Base-by-base conservation (phyloP, 1,284 basidiomycete species). In the Fistulina hepatica region DNA sequence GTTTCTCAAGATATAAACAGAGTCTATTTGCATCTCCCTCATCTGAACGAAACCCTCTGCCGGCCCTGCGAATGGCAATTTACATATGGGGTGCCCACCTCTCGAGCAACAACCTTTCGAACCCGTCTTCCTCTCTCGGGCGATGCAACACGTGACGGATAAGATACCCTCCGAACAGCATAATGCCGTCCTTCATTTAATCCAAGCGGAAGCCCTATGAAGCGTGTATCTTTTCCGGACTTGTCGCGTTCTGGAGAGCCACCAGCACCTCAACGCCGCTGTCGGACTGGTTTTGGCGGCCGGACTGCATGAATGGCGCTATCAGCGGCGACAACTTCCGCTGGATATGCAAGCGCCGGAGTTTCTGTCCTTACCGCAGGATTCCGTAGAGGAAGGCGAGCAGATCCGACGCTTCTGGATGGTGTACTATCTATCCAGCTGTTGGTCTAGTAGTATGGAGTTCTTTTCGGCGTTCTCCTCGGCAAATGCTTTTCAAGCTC, bases 401-500 rank as follows among this genome's bases (percentile, higher is more conserved):
- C 45, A 37, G 9, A 47, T 47, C 30, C 43, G 43, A 21, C 43
- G 26, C 0, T 47, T 47, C 27, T 47, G 45, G 45, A 28, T 32
- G 4, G 35, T 47, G 12, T 37, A 44, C 11, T 44, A 4, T 24
- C 31, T 43, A 3, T 34, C 36, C 16, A 11, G 24, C 7, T 27
- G 12, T 6, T 23, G 38, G 30, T 27, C 22, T 21, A 38, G 13
- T 22, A 25, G 2, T 23, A 38, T 0, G 23, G 31, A 15, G 23
- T 35, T n/a, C 34, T 24, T 10, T 13, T 33, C n/a, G 20, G 26
- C 6, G 33, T 38, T 12, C 21, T 34, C 12, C 8, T 43, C 37
- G 3, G 34, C 21, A n/a, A 26, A 11, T 6, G 36, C 31, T 7
- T 16, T 19, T 19, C 28, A 39, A 10, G 36, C 44, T 16, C n/a